Evolutionary conservation across 371 early-diverging fungal species (phyloP).

Genomic region (Amoeboaphelidium protococcarum): DNA sequence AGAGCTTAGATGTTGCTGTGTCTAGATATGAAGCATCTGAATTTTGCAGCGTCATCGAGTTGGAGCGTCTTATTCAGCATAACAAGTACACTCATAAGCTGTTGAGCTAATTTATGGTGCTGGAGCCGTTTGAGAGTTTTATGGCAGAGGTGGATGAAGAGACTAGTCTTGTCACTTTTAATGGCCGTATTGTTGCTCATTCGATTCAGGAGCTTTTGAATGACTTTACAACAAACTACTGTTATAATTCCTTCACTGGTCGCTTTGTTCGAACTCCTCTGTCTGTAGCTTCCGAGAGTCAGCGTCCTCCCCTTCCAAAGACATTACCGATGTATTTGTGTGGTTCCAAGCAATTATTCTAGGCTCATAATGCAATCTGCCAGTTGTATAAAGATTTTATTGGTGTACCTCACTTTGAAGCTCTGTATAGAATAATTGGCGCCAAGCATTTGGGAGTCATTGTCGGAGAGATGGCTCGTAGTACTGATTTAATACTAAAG

Average conservation of each 20-base stretch:
- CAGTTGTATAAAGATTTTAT: constrained; percentile 9
- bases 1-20: constrained; percentile 14
- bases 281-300: not conserved
- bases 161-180: constrained; percentile 3
- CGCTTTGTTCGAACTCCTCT: not conserved
- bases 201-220: constrained; percentile 10
- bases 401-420: constrained; percentile 11
- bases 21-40: constrained; percentile 14
- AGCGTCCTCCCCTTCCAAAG: constrained; percentile 4
- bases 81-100: constrained; percentile 9
- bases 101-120: constrained; percentile 6
- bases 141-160: constrained; percentile 16
- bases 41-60: constrained; percentile 12
- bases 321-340: constrained; percentile 12
- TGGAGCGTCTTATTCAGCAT: constrained; percentile 12
- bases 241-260: constrained; percentile 14
- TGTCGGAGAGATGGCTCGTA: constrained; percentile 7
- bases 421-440: constrained; percentile 7
- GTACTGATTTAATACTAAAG: constrained; percentile 9
- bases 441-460: constrained; percentile 9
- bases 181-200: constrained; percentile 17
- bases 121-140: constrained; percentile 16
- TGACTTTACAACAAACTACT: constrained; percentile 14
- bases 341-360: constrained; percentile 10
- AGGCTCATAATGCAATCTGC: constrained; percentile 10